These are phyloP conservation scores for Penicillium sp. DNA, from an alignment of 2,329 filamentous ascomycete species.

Conservation along the genomic window DNA sequence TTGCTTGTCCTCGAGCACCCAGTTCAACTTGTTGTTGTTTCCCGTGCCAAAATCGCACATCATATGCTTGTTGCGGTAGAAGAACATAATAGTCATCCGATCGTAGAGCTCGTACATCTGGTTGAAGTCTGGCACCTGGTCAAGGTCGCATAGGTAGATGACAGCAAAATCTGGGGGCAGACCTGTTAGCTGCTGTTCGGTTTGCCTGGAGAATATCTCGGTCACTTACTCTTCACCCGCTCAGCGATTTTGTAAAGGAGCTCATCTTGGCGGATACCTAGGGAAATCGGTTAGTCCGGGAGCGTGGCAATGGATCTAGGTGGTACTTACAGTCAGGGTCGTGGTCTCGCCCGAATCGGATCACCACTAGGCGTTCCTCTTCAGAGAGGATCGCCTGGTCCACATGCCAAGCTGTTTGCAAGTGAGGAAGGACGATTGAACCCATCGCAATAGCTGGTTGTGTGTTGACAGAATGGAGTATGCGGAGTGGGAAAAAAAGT, in stretches of 20 bases:
- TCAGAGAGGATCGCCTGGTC: conserved; percentile 89
- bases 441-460: conserved; percentile 47
- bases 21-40: conserved; percentile 98
- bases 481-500: conserved; percentile 6
- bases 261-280: conserved; percentile 71
- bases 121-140: conserved; percentile 86
- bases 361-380: conserved; percentile 73
- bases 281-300: conserved; percentile 13
- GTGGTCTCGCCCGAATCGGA: conserved; percentile 82
- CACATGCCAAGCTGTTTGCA: conserved; percentile 91
- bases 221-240: conserved; percentile 60
- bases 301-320: background rate
- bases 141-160: conserved; percentile 88
- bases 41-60: conserved; percentile 85
- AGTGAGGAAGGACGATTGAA: conserved; percentile 83
- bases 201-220: conserved; percentile 41
- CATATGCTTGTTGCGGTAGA: conserved; percentile 85
- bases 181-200: conserved; percentile 1
- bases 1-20: conserved; percentile 94
- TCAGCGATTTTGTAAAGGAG: conserved; percentile 92
- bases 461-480: background rate
- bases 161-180: conserved; percentile 34
- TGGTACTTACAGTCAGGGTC: conserved; percentile 57
- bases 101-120: conserved; percentile 89
- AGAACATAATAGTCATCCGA: conserved; percentile 72